A percentile compares a stretch with the other conserved stretches of the same genome.
Conservation (phyloP, 2,329 filamentous ascomycete species). For the Fusarium sp. region DNA sequence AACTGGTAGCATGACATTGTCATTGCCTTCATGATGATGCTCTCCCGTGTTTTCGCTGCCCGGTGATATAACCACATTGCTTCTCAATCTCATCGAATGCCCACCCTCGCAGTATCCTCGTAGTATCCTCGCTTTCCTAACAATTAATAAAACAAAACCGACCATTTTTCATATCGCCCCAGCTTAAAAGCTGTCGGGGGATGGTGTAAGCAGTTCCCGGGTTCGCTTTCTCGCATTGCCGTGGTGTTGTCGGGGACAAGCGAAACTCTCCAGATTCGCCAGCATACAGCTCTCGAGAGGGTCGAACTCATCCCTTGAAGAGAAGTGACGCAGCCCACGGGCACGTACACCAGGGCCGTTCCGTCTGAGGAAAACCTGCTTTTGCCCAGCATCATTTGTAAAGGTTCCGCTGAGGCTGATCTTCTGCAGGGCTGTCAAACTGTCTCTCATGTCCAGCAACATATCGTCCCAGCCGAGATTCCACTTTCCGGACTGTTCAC, state of each 20-base stretch:
- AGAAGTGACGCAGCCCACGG: not conserved
- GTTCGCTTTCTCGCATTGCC: not conserved
- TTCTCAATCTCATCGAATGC: not conserved
- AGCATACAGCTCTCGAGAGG: conserved; percentile 31
- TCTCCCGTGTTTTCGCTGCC: not conserved
- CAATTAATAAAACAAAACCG: not conserved
- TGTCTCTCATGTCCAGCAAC: conserved; percentile 25
- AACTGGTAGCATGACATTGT: not conserved
- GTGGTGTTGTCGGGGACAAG: conserved; percentile 15
- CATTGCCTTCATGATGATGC: not conserved
- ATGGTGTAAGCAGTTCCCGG: not conserved
- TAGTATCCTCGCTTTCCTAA: not conserved
- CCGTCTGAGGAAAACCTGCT: conserved; percentile 20
- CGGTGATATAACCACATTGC: not conserved
- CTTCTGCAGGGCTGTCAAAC: conserved; percentile 7
- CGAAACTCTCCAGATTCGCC: conserved; percentile 24
- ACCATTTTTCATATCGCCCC: not conserved
- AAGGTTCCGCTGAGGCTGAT: conserved; percentile 24
- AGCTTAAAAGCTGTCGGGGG: not conserved
- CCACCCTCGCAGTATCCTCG: not conserved
- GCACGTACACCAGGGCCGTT: not conserved
- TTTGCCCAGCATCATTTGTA: conserved; percentile 22
- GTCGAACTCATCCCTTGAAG: conserved; percentile 2
- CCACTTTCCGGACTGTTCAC: conserved; percentile 3
- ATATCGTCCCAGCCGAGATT: conserved; percentile 32